Conservation (phyloP, 192 early-diverging fungal genomes). For the Linnemannia schmuckeri region DNA sequence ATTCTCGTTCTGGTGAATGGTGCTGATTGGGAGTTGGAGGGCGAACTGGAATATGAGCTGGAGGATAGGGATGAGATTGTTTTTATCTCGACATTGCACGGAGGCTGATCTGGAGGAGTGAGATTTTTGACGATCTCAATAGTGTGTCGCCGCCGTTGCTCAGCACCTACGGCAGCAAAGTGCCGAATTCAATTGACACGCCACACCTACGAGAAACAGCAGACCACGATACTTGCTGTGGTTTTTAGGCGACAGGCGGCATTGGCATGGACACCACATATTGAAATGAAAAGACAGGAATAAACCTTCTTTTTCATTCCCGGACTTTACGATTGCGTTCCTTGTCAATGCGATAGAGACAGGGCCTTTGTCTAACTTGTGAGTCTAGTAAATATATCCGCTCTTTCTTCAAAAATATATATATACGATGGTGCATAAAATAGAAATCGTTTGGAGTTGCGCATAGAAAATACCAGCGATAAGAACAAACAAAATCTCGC, state of each 20-base stretch:
- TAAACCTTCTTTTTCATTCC: neutral
- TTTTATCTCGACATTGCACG: slow-evolving; percentile 98
- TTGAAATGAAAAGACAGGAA: neutral
- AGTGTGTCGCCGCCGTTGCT: neutral
- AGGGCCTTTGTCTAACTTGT: neutral
- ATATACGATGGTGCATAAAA: too few relatives aligned
- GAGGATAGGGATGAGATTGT: slow-evolving; percentile 84
- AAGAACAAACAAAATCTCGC: neutral
- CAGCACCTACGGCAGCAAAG: neutral
- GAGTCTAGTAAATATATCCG: too few relatives aligned
- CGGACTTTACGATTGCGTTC: neutral
- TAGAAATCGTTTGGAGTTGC: too few relatives aligned
- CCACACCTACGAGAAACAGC: neutral
- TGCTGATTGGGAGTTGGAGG: slow-evolving; percentile 96
- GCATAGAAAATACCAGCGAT: neutral
- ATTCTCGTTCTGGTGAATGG: slow-evolving; percentile 96
- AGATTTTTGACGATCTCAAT: neutral
- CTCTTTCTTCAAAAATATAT: too few relatives aligned
- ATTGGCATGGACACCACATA: neutral
- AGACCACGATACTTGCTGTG: neutral
- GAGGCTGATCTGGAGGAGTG: slow-evolving; percentile 74
- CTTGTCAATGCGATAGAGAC: neutral
- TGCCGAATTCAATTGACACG: neutral
- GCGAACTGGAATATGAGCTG: slow-evolving; percentile 86
- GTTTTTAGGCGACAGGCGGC: neutral